These are phyloP conservation scores for Yamadazyma buinensis DNA, from an alignment of 1,139 yeast genomes.

Conservation along the genomic window DNA sequence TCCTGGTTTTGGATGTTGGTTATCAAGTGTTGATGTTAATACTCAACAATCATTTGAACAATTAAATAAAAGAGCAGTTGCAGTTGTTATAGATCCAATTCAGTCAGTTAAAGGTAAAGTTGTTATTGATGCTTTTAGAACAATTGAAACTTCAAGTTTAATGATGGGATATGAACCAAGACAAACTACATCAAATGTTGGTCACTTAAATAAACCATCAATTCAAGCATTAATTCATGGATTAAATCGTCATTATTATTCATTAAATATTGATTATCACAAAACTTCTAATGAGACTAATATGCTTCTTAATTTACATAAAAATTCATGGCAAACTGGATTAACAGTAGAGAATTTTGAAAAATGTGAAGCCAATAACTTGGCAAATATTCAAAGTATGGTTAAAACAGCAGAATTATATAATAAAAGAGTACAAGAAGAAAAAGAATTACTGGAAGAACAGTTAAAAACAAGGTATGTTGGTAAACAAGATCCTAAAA, in stretches of 20 bases:
- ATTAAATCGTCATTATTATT: conserved; percentile 92
- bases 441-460: conserved; percentile 81
- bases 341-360: conserved; percentile 74
- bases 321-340: conserved; percentile 95
- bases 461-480: conserved; percentile 93
- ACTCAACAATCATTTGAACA: conserved; percentile 98
- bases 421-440: conserved; percentile 89
- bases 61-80: conserved; percentile 90
- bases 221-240: conserved; percentile 98
- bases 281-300: conserved; percentile 91
- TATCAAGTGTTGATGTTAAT: conserved; percentile 93
- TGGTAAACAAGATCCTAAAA: conserved; percentile 98
- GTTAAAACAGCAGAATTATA: conserved; percentile 89
- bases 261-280: conserved; percentile 90
- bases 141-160: conserved; percentile 81
- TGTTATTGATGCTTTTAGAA: conserved; percentile 96
- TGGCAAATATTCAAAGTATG: conserved; percentile 72
- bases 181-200: conserved; percentile 94
- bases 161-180: conserved; percentile 99
- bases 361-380: conserved; percentile 71
- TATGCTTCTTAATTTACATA: conserved; percentile 91
- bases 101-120: conserved; percentile 99
- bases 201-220: conserved; percentile 94
- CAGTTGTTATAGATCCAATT: conserved; percentile 96
- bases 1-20: conserved; percentile 99